Evolutionary conservation across 2,329 filamentous ascomycete genomes (phyloP).

Genomic region (Alternaria panax): DNA sequence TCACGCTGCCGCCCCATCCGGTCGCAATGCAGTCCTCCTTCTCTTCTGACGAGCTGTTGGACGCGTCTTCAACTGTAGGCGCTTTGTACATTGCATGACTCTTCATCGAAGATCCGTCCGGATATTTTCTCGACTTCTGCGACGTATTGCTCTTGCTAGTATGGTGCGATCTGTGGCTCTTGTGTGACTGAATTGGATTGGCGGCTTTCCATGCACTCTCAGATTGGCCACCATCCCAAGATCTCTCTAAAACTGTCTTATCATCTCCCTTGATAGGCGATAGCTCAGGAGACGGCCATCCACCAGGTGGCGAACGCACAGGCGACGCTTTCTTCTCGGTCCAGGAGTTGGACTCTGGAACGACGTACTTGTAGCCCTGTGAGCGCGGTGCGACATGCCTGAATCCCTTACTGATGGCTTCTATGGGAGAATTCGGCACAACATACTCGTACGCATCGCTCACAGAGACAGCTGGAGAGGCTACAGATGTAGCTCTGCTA

Average conservation of each 20-base stretch:
- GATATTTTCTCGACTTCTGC: not conserved
- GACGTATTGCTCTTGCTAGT: slow-evolving; percentile 1
- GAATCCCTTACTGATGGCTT: not conserved
- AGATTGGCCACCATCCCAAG: not conserved
- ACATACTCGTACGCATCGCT: not conserved
- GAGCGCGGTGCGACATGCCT: slow-evolving; percentile 1
- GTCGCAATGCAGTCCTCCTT: not conserved
- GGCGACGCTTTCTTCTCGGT: slow-evolving; percentile 1
- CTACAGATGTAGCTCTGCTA: not conserved
- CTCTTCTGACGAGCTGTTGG: slow-evolving; percentile 17
- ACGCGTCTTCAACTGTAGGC: slow-evolving; percentile 32
- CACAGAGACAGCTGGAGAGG: not conserved
- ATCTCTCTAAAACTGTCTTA: not conserved
- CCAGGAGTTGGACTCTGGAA: not conserved
- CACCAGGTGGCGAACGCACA: slow-evolving; percentile 11
- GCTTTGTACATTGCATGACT: slow-evolving; percentile 29
- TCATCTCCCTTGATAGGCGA: slow-evolving; percentile 2
- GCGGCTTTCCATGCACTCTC: slow-evolving; percentile 4
- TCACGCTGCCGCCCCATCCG: slow-evolving; percentile 8
- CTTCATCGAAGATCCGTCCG: slow-evolving; percentile 13
- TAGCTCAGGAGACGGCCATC: slow-evolving; percentile 21
- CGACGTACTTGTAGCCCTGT: not conserved
- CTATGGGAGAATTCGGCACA: not conserved
- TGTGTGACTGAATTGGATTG: slow-evolving; percentile 1
- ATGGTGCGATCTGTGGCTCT: slow-evolving; percentile 1